Evolutionary conservation across 2,329 filamentous ascomycete genomes (phyloP).

Genomic region (Metarhizium humberi): DNA sequence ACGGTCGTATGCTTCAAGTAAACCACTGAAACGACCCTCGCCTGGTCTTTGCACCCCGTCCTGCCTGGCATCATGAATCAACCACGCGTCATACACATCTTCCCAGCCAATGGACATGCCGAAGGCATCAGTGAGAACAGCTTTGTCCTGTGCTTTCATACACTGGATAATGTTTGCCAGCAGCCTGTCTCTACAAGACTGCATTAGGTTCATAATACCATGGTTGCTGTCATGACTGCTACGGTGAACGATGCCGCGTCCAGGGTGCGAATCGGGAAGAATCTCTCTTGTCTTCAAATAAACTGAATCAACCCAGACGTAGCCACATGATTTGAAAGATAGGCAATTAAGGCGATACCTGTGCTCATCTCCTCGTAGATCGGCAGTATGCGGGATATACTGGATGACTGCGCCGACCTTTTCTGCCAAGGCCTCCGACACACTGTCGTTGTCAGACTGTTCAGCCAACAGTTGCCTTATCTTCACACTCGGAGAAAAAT

Average conservation of each 20-base stretch:
- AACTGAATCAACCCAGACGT: constrained; percentile 34
- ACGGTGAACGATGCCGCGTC: background rate
- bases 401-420: background rate
- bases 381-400: constrained; percentile 3
- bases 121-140: constrained; percentile 20
- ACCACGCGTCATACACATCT: constrained; percentile 20
- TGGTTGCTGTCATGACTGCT: constrained; percentile 1
- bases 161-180: constrained; percentile 24
- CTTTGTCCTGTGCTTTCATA: constrained; percentile 19
- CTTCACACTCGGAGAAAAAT: constrained; percentile 28
- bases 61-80: constrained; percentile 20
- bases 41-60: constrained; percentile 28
- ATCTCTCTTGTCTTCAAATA: constrained; percentile 27
- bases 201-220: constrained; percentile 21
- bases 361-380: constrained; percentile 17
- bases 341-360: constrained; percentile 27
- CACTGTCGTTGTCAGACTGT: background rate
- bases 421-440: background rate
- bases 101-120: constrained; percentile 29
- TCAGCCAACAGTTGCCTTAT: constrained; percentile 9
- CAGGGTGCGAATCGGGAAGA: constrained; percentile 12
- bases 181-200: constrained; percentile 25
- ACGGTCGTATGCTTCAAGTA: constrained; percentile 13
- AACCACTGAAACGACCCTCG: constrained; percentile 30
- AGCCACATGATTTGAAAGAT: constrained; percentile 53